Conservation (phyloP, 352 stramenopile genomes). For the Thalassiosira hispida region DNA sequence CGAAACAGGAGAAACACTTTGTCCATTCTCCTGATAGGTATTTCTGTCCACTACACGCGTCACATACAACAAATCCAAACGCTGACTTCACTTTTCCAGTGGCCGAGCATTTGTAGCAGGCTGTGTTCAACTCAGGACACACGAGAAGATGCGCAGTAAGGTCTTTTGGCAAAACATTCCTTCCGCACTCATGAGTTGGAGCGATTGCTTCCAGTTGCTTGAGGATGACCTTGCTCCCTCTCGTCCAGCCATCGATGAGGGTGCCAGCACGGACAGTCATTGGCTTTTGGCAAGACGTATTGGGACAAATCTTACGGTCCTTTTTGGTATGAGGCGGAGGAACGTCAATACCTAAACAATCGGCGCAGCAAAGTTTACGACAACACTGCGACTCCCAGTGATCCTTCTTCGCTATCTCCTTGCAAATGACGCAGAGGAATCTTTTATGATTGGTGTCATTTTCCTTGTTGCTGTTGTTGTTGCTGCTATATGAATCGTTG, state of each 20-base stretch:
- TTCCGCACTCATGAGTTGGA: neutral
- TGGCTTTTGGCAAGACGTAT: neutral
- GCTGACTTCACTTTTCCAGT: neutral
- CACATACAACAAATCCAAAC: neutral
- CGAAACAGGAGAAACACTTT: constrained; percentile 9
- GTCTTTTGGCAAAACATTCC: constrained; percentile 2
- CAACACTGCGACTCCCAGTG: neutral
- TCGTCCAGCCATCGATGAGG: neutral
- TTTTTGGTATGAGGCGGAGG: neutral
- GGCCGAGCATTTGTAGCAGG: neutral
- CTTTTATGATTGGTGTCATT: neutral
- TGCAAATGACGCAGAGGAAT: constrained; percentile 1
- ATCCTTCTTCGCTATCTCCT: neutral
- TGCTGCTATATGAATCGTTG: no score
- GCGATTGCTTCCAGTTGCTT: constrained; percentile 1
- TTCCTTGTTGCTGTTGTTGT: neutral
- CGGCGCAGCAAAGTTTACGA: neutral
- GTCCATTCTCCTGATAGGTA: neutral
- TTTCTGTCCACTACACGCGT: neutral
- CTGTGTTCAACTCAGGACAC: constrained; percentile 1
- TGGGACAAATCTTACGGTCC: neutral
- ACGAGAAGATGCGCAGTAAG: neutral
- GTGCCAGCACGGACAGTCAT: neutral
- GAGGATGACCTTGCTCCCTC: neutral
- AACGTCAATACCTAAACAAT: neutral